Evolutionary conservation across 345 rosid genomes (phyloP).

Genomic region (Fremontodendron californicum): DNA sequence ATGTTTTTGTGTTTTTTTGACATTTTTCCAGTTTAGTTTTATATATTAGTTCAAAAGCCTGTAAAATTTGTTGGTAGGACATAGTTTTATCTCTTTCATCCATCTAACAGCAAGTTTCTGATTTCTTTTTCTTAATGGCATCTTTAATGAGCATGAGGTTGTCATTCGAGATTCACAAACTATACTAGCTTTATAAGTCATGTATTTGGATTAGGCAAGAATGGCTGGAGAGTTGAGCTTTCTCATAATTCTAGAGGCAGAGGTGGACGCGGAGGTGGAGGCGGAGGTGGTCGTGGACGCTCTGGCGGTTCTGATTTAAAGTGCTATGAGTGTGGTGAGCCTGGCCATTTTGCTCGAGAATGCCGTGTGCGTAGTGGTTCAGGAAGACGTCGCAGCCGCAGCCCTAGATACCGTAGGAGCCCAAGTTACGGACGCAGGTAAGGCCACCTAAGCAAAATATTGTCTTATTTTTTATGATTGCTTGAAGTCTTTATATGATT

Average conservation of each 20-base stretch:
- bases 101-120: not conserved
- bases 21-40: not conserved
- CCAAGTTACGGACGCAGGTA: slow-evolving; percentile 85
- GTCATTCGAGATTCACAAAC: not conserved
- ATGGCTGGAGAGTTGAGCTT: slow-evolving; percentile 87
- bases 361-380: slow-evolving; percentile 68
- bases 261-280: slow-evolving; percentile 44
- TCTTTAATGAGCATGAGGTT: not conserved
- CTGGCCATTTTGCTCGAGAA: slow-evolving; percentile 93
- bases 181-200: not conserved
- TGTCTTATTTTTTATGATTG: not conserved
- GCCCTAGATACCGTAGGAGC: slow-evolving; percentile 78
- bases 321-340: slow-evolving; percentile 86
- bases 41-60: not conserved
- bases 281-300: slow-evolving; percentile 69
- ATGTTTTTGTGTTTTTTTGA: no score
- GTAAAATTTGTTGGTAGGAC: not conserved
- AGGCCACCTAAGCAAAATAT: not conserved
- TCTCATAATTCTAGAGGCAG: slow-evolving; percentile 78
- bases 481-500: not conserved
- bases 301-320: slow-evolving; percentile 83
- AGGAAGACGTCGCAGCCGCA: slow-evolving; percentile 75
- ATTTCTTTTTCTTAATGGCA: not conserved
- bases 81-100: not conserved
- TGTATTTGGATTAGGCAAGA: slow-evolving; percentile 47